Evolutionary conservation across 2,329 filamentous ascomycete genomes (phyloP).

Genomic region (Colletotrichum siamense): DNA sequence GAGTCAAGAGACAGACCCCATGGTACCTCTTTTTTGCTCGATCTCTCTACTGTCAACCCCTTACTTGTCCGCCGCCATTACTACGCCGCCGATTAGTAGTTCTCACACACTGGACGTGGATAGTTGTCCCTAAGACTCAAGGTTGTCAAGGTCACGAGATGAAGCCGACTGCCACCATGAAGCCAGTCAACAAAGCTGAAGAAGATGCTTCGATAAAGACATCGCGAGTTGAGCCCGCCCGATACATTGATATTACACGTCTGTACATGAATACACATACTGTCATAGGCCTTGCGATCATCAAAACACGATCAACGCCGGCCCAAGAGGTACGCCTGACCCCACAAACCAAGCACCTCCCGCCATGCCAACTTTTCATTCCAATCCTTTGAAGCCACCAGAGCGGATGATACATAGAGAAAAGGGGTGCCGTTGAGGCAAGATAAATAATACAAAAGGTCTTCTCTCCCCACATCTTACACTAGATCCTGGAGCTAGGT

Average conservation of each 20-base stretch:
- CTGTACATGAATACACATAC: not conserved
- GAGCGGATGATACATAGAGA: not conserved
- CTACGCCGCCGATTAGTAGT: not conserved
- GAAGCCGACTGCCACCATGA: not conserved
- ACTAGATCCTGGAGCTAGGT: constrained; percentile 20
- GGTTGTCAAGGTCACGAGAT: not conserved
- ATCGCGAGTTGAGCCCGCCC: not conserved
- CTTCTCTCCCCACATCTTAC: not conserved
- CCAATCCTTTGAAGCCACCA: not conserved
- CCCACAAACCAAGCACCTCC: not conserved
- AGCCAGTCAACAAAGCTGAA: not conserved
- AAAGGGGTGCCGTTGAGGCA: not conserved
- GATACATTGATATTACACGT: not conserved
- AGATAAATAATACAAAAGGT: not conserved
- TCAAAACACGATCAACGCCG: not conserved
- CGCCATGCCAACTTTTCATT: not conserved
- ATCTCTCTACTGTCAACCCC: not conserved
- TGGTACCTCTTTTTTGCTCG: too few species aligned
- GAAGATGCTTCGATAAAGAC: not conserved
- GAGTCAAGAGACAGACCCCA: too few species aligned
- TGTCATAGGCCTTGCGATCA: not conserved
- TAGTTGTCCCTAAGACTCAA: not conserved
- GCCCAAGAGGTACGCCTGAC: not conserved
- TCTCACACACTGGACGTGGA: not conserved
- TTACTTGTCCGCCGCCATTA: not conserved